Evolutionary conservation across 106 monocot species (phyloP).

Genomic region (Cymbidium sinense): DNA sequence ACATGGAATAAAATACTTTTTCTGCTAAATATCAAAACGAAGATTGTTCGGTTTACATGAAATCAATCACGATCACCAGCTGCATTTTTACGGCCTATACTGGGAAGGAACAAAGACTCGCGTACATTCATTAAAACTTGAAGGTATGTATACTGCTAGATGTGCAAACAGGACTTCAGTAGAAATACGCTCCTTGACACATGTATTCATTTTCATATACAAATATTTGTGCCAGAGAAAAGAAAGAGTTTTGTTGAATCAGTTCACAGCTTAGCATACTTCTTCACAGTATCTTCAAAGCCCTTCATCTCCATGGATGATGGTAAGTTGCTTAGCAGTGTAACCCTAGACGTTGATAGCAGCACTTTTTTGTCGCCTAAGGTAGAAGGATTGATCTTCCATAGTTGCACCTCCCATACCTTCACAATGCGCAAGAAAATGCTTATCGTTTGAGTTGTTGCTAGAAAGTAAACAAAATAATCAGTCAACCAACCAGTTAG

Average conservation of each 20-base stretch:
- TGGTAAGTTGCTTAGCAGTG: constrained; percentile 28
- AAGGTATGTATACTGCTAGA: too few relatives aligned
- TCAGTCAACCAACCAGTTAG: neutral
- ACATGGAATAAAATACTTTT: too few relatives aligned
- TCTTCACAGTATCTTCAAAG: constrained; percentile 32
- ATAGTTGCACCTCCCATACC: constrained; percentile 58
- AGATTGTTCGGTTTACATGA: too few relatives aligned
- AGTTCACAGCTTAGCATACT: constrained; percentile 35
- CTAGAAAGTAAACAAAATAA: neutral
- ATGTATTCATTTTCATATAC: neutral
- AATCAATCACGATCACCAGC: too few relatives aligned
- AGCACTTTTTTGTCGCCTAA: constrained; percentile 9
- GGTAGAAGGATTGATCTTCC: constrained; percentile 21
- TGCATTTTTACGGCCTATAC: too few relatives aligned
- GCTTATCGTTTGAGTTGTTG: neutral
- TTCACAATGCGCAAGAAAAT: constrained; percentile 8
- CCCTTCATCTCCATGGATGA: constrained; percentile 20
- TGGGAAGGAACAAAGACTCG: too few relatives aligned
- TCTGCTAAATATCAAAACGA: too few relatives aligned
- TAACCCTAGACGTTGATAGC: constrained; percentile 41
- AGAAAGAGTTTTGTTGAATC: neutral
- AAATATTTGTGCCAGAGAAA: neutral
- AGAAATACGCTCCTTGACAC: too few relatives aligned
- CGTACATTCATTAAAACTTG: too few relatives aligned
- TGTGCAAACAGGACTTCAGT: too few relatives aligned